phyloP scores from a whole-genome alignment of 2,329 filamentous ascomycete genomes.

The Fusarium zealandicum region DNA sequence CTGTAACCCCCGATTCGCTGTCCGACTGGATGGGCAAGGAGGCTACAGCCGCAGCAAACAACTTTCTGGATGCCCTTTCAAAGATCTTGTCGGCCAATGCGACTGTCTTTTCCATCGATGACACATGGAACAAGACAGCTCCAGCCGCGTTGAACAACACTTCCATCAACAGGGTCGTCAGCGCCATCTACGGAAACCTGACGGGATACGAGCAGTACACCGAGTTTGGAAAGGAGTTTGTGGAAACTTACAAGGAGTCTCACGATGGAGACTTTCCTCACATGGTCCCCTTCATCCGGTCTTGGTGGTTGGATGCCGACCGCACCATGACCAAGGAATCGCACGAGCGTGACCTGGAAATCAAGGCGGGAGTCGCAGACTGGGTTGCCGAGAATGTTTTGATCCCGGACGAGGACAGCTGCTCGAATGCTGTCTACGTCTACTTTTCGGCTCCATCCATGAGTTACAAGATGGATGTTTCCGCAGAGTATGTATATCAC shows the following conservation, averaged over 20 bases:
- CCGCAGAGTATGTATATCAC: constrained; percentile 2
- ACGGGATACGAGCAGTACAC: constrained; percentile 16
- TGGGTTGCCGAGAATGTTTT: background rate
- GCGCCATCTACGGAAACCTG: background rate
- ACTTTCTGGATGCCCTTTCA: background rate
- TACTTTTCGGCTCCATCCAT: background rate
- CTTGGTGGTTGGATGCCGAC: background rate
- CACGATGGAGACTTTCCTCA: constrained; percentile 9
- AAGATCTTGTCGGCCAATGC: background rate
- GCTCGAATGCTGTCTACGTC: constrained; percentile 15
- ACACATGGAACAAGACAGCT: background rate
- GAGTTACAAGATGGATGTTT: constrained; percentile 23
- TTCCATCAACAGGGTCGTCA: background rate
- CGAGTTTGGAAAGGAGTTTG: background rate
- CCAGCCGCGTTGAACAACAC: background rate
- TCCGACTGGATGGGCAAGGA: too few species aligned
- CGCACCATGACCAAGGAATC: background rate
- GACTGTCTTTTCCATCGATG: background rate
- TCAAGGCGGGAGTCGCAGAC: constrained; percentile 1
- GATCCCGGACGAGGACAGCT: background rate
- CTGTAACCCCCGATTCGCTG: background rate
- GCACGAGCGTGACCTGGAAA: background rate
- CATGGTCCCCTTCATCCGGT: background rate
- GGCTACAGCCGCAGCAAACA: background rate
- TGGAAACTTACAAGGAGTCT: constrained; percentile 5